Evolutionary conservation across 441 rosid species (phyloP).

Genomic region (Jatropha multifida): DNA sequence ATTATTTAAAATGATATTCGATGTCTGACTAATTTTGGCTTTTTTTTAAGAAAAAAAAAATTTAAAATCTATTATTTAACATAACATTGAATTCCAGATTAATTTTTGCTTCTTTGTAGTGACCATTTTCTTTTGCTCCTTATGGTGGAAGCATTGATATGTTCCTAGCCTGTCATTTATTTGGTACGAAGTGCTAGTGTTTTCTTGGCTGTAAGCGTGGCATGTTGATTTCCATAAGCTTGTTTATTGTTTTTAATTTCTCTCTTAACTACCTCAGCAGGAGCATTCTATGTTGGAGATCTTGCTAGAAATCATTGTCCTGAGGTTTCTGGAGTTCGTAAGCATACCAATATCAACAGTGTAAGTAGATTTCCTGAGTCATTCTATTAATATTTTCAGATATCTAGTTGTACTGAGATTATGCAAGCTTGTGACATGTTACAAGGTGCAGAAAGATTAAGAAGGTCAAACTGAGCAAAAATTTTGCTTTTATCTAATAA

Average conservation of each 20-base stretch:
- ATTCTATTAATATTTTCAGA: conserved; percentile 7
- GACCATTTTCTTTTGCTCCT: not conserved
- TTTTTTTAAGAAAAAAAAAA: not conserved
- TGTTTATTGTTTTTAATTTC: conserved; percentile 8
- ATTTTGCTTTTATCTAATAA: not conserved
- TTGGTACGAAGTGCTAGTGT: not conserved
- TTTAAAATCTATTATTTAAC: no score
- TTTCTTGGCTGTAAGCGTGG: conserved; percentile 5
- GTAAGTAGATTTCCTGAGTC: conserved; percentile 51
- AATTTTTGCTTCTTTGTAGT: not conserved
- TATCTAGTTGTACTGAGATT: not conserved
- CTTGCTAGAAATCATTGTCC: conserved; percentile 46
- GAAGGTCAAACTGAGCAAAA: not conserved
- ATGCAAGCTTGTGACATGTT: not conserved
- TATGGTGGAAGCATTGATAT: not conserved
- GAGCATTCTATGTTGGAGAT: conserved; percentile 54
- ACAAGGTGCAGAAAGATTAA: not conserved
- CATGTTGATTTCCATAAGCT: not conserved
- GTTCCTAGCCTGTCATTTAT: not conserved
- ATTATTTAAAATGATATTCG: not conserved
- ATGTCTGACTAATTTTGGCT: not conserved
- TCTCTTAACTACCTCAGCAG: conserved; percentile 40
- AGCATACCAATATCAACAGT: conserved; percentile 39
- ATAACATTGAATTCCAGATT: no score
- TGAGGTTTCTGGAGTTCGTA: conserved; percentile 43